Evolutionary conservation across 129 eudicot species (phyloP).

Genomic region (Oenanthe sinensis): DNA sequence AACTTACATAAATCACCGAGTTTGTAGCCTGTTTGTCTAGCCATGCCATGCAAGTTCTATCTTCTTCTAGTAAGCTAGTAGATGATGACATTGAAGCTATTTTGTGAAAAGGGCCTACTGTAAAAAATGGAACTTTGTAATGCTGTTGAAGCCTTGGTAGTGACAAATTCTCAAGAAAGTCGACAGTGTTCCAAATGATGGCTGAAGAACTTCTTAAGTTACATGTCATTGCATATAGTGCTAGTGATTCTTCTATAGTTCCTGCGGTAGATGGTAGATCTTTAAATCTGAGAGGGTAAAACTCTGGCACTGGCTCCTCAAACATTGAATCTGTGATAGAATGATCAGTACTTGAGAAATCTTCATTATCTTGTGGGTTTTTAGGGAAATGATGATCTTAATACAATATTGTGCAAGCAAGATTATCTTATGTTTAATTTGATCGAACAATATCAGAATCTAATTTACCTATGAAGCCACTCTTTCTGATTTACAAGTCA

Average conservation of each 20-base stretch:
- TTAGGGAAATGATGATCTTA: neutral
- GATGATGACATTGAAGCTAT: neutral
- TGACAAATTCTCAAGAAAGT: neutral
- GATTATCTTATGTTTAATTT: neutral
- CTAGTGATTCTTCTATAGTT: slow-evolving; percentile 5
- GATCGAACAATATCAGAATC: neutral
- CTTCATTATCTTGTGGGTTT: neutral
- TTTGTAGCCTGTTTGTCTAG: slow-evolving; percentile 8
- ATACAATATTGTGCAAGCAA: neutral
- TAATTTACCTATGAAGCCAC: neutral
- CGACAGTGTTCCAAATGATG: slow-evolving; percentile 1
- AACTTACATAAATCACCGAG: slow-evolving; percentile 4
- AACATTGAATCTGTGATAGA: slow-evolving; percentile 20
- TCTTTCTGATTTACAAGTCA: neutral
- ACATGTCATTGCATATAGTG: slow-evolving; percentile 4
- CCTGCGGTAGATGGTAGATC: slow-evolving; percentile 19
- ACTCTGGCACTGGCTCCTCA: slow-evolving; percentile 27
- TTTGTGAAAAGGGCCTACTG: slow-evolving; percentile 10
- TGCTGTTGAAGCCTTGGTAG: slow-evolving; percentile 3
- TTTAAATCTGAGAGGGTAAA: slow-evolving; percentile 26
- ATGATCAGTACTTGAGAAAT: neutral
- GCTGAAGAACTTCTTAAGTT: slow-evolving; percentile 5
- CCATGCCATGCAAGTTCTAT: slow-evolving; percentile 1
- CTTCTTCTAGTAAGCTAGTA: neutral
- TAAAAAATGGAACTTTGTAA: slow-evolving; percentile 10